phyloP scores from a whole-genome alignment of 345 rosid species.

The Pseudoturritis turrita region DNA sequence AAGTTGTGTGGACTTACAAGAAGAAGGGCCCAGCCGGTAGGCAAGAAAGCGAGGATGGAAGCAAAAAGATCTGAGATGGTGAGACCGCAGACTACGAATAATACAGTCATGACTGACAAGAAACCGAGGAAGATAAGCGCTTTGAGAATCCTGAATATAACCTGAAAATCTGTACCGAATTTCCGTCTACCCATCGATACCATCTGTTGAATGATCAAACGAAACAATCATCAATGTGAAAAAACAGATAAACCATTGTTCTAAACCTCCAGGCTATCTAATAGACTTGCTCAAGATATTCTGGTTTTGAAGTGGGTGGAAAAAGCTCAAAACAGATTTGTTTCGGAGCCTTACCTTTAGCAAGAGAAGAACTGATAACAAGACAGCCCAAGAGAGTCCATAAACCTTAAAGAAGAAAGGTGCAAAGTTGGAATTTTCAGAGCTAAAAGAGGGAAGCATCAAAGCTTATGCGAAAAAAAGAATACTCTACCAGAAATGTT shows the following conservation, averaged over 20 bases:
- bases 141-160: constrained; percentile 90
- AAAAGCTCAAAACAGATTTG: background rate
- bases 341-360: constrained; percentile 58
- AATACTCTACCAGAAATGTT: constrained; percentile 50
- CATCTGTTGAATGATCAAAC: constrained; percentile 43
- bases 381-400: constrained; percentile 81
- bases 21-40: constrained; percentile 84
- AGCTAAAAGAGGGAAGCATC: background rate
- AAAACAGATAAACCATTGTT: background rate
- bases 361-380: constrained; percentile 58
- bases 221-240: background rate
- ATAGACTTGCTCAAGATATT: background rate
- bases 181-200: constrained; percentile 77
- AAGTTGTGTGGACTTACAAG: constrained; percentile 54
- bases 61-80: constrained; percentile 72
- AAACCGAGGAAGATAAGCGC: constrained; percentile 91
- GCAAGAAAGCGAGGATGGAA: constrained; percentile 73
- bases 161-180: constrained; percentile 75
- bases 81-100: constrained; percentile 64
- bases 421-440: background rate
- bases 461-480: background rate
- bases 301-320: background rate
- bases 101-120: constrained; percentile 77
- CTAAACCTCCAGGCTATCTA: background rate
- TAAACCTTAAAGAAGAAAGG: constrained; percentile 54